Percentiles rank a stretch among this genome's conserved stretches.
These are phyloP conservation scores for Xerocomellus intermedius DNA, from an alignment of 768 basidiomycete species.

Conservation along the genomic window DNA sequence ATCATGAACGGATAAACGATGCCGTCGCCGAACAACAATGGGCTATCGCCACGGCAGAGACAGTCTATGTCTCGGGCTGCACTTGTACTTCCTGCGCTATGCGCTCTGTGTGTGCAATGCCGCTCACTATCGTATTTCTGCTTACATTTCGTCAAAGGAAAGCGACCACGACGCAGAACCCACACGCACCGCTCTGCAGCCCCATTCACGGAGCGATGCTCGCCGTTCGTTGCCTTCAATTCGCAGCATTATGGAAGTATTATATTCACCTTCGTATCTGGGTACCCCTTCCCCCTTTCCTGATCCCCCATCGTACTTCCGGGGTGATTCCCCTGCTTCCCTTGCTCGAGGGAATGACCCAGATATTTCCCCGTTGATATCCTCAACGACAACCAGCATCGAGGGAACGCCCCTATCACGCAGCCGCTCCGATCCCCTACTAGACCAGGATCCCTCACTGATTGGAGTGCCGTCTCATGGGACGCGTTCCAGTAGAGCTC, in stretches of 20 bases:
- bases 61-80: background rate
- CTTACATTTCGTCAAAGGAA: constrained; percentile 16
- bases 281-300: constrained; percentile 3
- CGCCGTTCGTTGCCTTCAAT: constrained; percentile 16
- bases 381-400: background rate
- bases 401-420: background rate
- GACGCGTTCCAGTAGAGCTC: background rate
- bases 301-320: constrained; percentile 24
- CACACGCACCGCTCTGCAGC: background rate
- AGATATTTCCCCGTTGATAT: background rate
- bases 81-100: background rate
- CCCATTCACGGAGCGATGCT: background rate
- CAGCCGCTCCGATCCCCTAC: constrained; percentile 4
- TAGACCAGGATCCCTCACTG: constrained; percentile 11
- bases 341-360: background rate
- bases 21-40: background rate
- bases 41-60: background rate
- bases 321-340: background rate
- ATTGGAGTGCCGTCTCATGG: constrained; percentile 18
- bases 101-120: constrained; percentile 1
- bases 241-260: constrained; percentile 22
- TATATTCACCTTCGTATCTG: constrained; percentile 27
- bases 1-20: background rate
- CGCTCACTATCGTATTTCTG: background rate
- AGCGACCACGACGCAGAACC: background rate